phyloP scores from a whole-genome alignment of 2,329 filamentous ascomycete genomes.

The Escovopsis sp. region DNA sequence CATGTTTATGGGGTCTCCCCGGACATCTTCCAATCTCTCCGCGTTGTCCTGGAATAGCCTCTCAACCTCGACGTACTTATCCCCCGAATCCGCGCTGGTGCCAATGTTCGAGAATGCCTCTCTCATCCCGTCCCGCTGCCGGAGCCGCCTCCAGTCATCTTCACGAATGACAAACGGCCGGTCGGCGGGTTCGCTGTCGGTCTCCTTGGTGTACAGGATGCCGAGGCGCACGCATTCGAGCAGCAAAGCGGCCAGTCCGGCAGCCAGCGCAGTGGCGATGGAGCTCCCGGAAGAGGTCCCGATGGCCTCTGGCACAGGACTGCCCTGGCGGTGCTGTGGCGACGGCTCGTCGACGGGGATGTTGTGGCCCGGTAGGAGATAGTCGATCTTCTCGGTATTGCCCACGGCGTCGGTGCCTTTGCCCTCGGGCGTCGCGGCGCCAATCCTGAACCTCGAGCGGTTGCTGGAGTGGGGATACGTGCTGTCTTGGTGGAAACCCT shows the following conservation, averaged over 20 bases:
- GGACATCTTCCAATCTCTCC: no score
- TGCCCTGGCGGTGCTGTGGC: no score
- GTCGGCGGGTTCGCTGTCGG: neutral
- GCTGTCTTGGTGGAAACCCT: neutral
- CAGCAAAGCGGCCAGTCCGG: slow-evolving; percentile 1
- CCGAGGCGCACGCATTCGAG: slow-evolving; percentile 1
- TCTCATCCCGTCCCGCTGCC: no score
- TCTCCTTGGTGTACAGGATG: neutral
- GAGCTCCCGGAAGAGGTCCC: slow-evolving; percentile 2
- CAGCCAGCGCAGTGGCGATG: slow-evolving; percentile 1
- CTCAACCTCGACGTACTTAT: no score
- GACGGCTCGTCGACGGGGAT: neutral
- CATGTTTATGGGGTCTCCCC: no score
- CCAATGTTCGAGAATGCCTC: no score
- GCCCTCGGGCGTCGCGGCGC: slow-evolving; percentile 1
- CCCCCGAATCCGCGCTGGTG: no score
- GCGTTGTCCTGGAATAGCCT: no score
- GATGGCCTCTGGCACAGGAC: no score
- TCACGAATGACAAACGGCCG: no score
- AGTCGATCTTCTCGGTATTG: neutral
- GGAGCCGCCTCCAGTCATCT: no score
- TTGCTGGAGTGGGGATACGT: slow-evolving; percentile 1
- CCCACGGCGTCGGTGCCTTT: neutral
- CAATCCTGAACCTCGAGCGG: slow-evolving; percentile 1
- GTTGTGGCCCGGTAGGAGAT: neutral